Evolutionary conservation across 768 basidiomycete species (phyloP).

Genomic region (Russula lepida): DNA sequence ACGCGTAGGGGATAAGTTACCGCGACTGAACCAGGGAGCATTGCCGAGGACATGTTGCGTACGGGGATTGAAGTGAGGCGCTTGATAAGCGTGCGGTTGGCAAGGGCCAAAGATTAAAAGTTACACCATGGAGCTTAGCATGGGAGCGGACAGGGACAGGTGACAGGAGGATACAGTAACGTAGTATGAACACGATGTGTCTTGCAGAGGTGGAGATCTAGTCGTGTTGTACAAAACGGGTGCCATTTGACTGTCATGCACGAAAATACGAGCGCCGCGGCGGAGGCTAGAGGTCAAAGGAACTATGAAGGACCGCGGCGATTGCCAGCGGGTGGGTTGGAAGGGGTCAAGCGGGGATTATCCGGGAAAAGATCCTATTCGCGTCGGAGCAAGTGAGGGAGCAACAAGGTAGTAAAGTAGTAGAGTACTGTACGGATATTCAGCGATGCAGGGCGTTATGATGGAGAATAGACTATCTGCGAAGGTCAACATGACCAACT

Average conservation of each 20-base stretch:
- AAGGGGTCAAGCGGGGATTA: constrained; percentile 6
- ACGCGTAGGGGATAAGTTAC: background rate
- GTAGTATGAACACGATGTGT: constrained; percentile 11
- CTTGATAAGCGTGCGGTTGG: background rate
- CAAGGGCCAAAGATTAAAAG: background rate
- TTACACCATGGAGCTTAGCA: constrained; percentile 4
- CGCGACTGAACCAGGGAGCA: background rate
- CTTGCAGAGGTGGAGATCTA: constrained; percentile 4
- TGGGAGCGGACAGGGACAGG: constrained; percentile 10
- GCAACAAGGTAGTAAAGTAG: background rate
- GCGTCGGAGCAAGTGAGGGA: background rate
- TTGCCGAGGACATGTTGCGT: background rate
- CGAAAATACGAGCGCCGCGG: constrained; percentile 2
- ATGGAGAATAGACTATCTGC: background rate
- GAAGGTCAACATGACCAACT: background rate
- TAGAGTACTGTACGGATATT: no score
- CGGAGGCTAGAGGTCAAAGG: background rate
- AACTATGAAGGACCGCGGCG: constrained; percentile 5
- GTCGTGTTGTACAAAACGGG: background rate
- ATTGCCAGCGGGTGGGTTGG: constrained; percentile 2
- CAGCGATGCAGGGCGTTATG: no score
- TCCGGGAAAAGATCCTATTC: background rate
- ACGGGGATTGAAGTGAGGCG: background rate
- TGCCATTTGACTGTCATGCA: background rate
- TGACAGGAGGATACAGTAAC: no score